phyloP scores from a whole-genome alignment of 1,284 basidiomycete genomes.

The Ceratobasidium sp. region DNA sequence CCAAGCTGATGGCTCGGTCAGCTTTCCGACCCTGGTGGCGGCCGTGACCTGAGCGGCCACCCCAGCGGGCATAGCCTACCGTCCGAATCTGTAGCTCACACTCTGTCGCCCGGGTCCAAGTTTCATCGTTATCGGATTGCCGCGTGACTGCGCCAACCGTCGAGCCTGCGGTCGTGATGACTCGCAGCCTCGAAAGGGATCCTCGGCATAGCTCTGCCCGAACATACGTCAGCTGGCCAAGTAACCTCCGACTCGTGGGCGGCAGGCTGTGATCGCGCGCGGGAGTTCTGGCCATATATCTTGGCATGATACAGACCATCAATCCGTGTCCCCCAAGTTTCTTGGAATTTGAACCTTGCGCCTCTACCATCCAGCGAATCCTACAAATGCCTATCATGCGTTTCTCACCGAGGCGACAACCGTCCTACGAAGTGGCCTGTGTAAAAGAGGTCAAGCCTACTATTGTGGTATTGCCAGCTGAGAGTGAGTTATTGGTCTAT shows the following conservation, averaged over 20 bases:
- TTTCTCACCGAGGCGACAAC: slow-evolving; percentile 35
- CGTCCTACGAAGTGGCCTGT: slow-evolving; percentile 30
- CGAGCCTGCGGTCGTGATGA: slow-evolving; percentile 26
- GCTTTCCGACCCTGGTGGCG: background rate
- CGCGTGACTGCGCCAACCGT: slow-evolving; percentile 6
- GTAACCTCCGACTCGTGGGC: slow-evolving; percentile 25
- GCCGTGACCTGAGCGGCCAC: background rate
- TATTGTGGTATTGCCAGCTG: slow-evolving; percentile 14
- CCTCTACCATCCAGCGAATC: background rate
- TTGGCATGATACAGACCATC: background rate
- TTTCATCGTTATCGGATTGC: slow-evolving; percentile 26
- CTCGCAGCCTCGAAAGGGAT: slow-evolving; percentile 20
- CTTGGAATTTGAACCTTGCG: background rate
- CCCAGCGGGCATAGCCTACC: background rate
- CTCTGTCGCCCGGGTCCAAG: background rate
- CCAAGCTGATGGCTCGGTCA: background rate
- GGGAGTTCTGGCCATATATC: slow-evolving; percentile 27
- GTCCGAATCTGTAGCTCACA: background rate
- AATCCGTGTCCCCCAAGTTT: background rate
- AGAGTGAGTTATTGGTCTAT: slow-evolving; percentile 9
- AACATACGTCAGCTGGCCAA: slow-evolving; percentile 22
- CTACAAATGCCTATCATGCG: slow-evolving; percentile 11
- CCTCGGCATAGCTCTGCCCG: slow-evolving; percentile 33
- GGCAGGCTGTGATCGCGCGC: slow-evolving; percentile 22
- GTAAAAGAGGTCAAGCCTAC: slow-evolving; percentile 40